These are phyloP conservation scores for Didymella pinodella DNA, from an alignment of 2,329 filamentous ascomycete genomes.

Conservation along the genomic window DNA sequence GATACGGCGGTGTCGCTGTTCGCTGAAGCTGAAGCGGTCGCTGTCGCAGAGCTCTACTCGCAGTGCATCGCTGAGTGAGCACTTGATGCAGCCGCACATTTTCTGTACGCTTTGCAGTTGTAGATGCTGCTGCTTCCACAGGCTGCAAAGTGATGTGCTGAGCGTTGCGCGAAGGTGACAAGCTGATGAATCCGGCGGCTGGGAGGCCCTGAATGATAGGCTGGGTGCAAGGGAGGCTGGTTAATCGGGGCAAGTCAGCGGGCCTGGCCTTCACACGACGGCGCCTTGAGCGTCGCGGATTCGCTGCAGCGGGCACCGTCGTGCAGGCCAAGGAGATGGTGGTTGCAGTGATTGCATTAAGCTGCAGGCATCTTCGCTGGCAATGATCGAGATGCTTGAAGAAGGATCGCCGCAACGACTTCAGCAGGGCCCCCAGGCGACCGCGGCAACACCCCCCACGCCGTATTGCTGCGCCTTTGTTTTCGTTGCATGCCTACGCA, in stretches of 20 bases:
- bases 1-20: constrained; percentile 23
- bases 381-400: constrained; percentile 30
- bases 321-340: constrained; percentile 20
- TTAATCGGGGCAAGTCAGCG: constrained; percentile 29
- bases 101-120: constrained; percentile 20
- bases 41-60: constrained; percentile 13
- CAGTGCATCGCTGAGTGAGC: constrained; percentile 26
- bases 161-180: constrained; percentile 31
- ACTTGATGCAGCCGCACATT: constrained; percentile 13
- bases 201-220: constrained; percentile 25
- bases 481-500: constrained; percentile 26
- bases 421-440: constrained; percentile 24
- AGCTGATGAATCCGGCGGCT: constrained; percentile 25
- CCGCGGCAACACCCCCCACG: constrained; percentile 24
- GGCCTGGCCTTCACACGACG: constrained; percentile 25
- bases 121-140: constrained; percentile 20
- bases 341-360: constrained; percentile 25
- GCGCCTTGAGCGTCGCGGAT: constrained; percentile 27
- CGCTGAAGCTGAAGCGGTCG: constrained; percentile 24
- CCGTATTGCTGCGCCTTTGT: constrained; percentile 33
- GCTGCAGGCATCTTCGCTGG: constrained; percentile 33
- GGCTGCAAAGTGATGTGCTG: constrained; percentile 22
- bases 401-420: constrained; percentile 20
- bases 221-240: constrained; percentile 21
- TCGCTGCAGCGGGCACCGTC: constrained; percentile 24